phyloP scores from a whole-genome alignment of 352 stramenopile genomes.

The Phytophthora meadii region DNA sequence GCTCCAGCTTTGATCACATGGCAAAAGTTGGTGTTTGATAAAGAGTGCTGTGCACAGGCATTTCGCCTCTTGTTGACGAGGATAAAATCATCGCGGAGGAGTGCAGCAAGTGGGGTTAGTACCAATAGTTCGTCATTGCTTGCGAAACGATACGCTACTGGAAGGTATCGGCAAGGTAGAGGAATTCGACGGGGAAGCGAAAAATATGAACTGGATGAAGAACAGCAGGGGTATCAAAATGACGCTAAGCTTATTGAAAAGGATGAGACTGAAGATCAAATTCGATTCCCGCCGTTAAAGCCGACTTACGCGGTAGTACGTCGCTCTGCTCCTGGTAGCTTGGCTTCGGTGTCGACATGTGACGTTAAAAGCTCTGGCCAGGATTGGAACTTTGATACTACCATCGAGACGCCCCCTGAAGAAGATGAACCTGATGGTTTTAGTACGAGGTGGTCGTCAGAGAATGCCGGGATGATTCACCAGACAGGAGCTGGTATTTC shows the following conservation, averaged over 20 bases:
- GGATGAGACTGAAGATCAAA: conserved; percentile 5
- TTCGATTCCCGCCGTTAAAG: conserved; percentile 21
- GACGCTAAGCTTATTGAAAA: background rate
- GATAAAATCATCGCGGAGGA: conserved; percentile 60
- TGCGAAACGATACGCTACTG: conserved; percentile 23
- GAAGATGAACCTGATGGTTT: conserved; percentile 17
- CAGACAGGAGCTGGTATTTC: conserved; percentile 33
- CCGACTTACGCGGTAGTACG: background rate
- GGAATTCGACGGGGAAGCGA: conserved; percentile 1
- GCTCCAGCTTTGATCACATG: conserved; percentile 62
- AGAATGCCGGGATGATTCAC: background rate
- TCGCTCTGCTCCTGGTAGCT: background rate
- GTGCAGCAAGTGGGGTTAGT: conserved; percentile 20
- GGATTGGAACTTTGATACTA: conserved; percentile 50
- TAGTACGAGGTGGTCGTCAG: background rate
- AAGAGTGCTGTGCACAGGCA: conserved; percentile 65
- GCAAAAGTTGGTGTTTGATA: conserved; percentile 74
- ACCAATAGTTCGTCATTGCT: conserved; percentile 33
- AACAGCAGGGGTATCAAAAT: conserved; percentile 12
- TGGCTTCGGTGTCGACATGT: conserved; percentile 4
- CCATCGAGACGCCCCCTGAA: conserved; percentile 12
- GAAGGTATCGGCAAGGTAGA: background rate
- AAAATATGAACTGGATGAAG: conserved; percentile 26
- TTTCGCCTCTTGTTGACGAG: conserved; percentile 65
- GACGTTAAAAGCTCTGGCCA: background rate